phyloP scores from a whole-genome alignment of 2,329 filamentous ascomycete genomes.

The Aspergillus vadensis region DNA sequence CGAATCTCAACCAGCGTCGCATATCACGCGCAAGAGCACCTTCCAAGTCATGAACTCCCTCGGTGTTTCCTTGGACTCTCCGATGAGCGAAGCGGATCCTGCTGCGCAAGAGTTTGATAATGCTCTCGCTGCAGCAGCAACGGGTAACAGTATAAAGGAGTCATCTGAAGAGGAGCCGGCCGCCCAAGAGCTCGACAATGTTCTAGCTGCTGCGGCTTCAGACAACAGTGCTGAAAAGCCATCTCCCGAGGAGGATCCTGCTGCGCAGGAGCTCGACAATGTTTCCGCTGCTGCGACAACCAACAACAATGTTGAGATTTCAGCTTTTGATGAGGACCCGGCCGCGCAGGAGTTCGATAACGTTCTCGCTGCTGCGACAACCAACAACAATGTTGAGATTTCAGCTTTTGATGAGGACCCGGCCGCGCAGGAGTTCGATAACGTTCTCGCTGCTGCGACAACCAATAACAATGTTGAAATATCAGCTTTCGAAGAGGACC shows the following conservation, averaged over 20 bases:
- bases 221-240: too few relatives aligned
- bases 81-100: conserved; percentile 31
- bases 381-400: too few relatives aligned
- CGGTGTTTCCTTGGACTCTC: conserved; percentile 37
- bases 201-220: too few relatives aligned
- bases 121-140: conserved; percentile 9
- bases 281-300: conserved; percentile 25
- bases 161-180: conserved; percentile 6
- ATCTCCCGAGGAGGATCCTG: conserved; percentile 27
- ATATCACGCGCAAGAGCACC: conserved; percentile 69
- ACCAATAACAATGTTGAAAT: conserved; percentile 24
- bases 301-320: conserved; percentile 23
- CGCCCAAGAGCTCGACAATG: too few relatives aligned
- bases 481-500: conserved; percentile 55
- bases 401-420: conserved; percentile 21
- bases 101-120: conserved; percentile 31
- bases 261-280: conserved; percentile 23
- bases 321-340: conserved; percentile 59
- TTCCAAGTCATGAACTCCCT: conserved; percentile 63
- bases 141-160: conserved; percentile 23
- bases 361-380: conserved; percentile 21
- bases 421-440: conserved; percentile 24
- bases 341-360: conserved; percentile 56
- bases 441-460: conserved; percentile 24
- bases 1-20: conserved; percentile 15